These are phyloP conservation scores for Colletotrichum chrysophilum DNA, from an alignment of 2,329 filamentous ascomycete species.

Conservation along the genomic window DNA sequence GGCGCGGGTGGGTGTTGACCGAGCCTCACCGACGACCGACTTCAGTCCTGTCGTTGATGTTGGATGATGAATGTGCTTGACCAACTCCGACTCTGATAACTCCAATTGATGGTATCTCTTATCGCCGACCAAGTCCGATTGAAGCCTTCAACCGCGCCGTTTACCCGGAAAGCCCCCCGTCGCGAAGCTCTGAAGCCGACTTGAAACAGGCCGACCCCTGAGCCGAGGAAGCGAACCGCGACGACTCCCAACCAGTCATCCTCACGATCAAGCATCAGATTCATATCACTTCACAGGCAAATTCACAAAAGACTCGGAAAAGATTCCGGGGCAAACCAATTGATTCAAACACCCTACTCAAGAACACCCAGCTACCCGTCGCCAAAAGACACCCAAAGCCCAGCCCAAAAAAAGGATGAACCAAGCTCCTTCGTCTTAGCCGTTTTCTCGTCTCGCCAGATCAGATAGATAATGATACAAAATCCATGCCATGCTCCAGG, in stretches of 20 bases:
- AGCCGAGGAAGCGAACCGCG: neutral
- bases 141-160: neutral
- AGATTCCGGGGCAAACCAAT: slow-evolving; percentile 3
- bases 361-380: slow-evolving; percentile 3
- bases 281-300: neutral
- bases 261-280: neutral
- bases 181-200: neutral
- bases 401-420: neutral
- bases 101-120: neutral
- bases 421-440: neutral
- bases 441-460: neutral
- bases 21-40: neutral
- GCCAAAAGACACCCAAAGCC: neutral
- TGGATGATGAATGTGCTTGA: neutral
- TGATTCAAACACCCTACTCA: slow-evolving; percentile 17
- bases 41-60: neutral
- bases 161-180: neutral
- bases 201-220: neutral
- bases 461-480: neutral
- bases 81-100: neutral
- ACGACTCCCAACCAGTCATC: neutral
- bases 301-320: neutral
- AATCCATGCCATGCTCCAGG: neutral
- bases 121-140: neutral
- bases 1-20: neutral